Percentiles rank a stretch among this genome's conserved stretches.
Evolutionary conservation across 1,284 basidiomycete species (phyloP).

Genomic region (Melampsora americana): DNA sequence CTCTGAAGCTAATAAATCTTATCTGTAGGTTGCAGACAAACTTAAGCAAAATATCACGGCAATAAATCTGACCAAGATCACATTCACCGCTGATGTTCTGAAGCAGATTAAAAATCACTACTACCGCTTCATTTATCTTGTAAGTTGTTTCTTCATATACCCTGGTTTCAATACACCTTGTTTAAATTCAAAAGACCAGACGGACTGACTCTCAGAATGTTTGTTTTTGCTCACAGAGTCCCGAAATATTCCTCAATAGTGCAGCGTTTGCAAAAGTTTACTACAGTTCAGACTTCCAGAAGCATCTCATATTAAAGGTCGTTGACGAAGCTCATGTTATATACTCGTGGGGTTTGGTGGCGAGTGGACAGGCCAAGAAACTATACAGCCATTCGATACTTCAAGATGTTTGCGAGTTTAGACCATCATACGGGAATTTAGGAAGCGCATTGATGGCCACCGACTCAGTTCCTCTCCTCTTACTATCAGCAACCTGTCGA

Average conservation of each 20-base stretch:
- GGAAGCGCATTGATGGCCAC: conserved; percentile 2
- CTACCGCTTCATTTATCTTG: not conserved
- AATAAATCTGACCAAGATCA: not conserved
- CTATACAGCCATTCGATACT: not conserved
- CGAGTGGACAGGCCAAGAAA: conserved; percentile 11
- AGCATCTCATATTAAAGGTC: not conserved
- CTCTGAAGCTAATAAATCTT: not conserved
- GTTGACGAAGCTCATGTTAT: too few species aligned
- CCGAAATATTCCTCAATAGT: conserved; percentile 15
- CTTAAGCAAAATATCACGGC: not conserved
- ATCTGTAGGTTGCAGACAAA: not conserved
- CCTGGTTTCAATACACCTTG: too few species aligned
- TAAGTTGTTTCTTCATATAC: not conserved
- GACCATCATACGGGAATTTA: conserved; percentile 12
- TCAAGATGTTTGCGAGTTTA: not conserved
- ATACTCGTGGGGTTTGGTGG: conserved; percentile 28
- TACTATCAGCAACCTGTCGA: conserved; percentile 26
- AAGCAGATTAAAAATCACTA: not conserved
- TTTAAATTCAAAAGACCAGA: not conserved
- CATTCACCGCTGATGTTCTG: not conserved
- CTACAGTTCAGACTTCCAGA: conserved; percentile 6
- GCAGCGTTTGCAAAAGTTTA: conserved; percentile 4
- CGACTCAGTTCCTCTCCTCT: not conserved
- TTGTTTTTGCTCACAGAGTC: not conserved
- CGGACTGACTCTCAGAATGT: not conserved